A percentile compares a stretch with the other conserved stretches of the same genome.
Evolutionary conservation across 345 rosid species (phyloP).

Genomic region (Citrus reticulata): DNA sequence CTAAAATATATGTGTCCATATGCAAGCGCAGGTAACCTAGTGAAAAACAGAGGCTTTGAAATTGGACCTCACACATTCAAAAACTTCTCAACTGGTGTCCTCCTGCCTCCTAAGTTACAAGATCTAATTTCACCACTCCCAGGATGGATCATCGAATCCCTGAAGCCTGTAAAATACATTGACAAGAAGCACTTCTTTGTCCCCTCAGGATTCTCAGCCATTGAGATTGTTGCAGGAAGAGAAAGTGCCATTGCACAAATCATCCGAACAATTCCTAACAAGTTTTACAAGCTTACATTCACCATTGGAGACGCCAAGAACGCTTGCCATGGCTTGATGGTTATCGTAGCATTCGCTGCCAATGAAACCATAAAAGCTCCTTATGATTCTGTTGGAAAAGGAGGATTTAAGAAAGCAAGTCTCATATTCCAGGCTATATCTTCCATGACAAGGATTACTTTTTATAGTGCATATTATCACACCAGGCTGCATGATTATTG

Average conservation of each 20-base stretch:
- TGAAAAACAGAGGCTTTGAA: slow-evolving; percentile 77
- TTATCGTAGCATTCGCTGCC: slow-evolving; percentile 71
- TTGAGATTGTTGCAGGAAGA: slow-evolving; percentile 74
- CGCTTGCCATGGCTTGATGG: slow-evolving; percentile 76
- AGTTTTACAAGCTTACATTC: slow-evolving; percentile 50
- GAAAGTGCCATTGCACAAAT: slow-evolving; percentile 87
- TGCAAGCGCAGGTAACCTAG: slow-evolving; percentile 44
- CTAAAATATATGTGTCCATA: not conserved
- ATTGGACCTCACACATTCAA: slow-evolving; percentile 72
- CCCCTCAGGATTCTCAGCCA: slow-evolving; percentile 52
- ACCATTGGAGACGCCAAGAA: slow-evolving; percentile 72
- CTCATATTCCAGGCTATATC: slow-evolving; percentile 46
- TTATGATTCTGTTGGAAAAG: slow-evolving; percentile 46
- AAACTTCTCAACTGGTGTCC: slow-evolving; percentile 77
- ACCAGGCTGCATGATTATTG: slow-evolving; percentile 65
- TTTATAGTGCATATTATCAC: slow-evolving; percentile 70
- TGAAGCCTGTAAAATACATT: slow-evolving; percentile 73
- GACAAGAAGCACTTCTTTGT: slow-evolving; percentile 66
- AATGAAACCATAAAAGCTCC: slow-evolving; percentile 35
- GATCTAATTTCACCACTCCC: slow-evolving; percentile 72
- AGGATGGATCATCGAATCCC: slow-evolving; percentile 85
- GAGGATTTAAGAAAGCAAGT: slow-evolving; percentile 43
- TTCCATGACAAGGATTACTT: slow-evolving; percentile 59
- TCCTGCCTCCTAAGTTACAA: slow-evolving; percentile 50
- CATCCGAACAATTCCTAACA: slow-evolving; percentile 48